Evolutionary conservation across 352 stramenopile genomes (phyloP), one percentile per base, ranked within the genome.

Genomic region (Phytophthora parvispora): DNA sequence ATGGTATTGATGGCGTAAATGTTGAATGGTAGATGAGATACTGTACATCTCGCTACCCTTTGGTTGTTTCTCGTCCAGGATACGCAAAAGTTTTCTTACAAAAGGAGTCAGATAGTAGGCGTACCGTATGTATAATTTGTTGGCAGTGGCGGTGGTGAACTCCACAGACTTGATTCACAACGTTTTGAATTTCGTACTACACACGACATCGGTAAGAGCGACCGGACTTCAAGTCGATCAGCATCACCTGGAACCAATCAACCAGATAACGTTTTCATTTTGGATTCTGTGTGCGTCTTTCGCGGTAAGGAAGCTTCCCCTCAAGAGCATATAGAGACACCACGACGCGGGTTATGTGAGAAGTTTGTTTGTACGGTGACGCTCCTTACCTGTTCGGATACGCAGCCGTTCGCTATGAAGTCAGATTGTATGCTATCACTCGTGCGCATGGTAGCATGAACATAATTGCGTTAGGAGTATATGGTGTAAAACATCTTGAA

Each of bases 321-420:
- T 60, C 66, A 60, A n/a, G 56, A 60, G 60, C 49, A 54, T 48
- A 72, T 75, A 18, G 57, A 69, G n/a, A 72, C 56, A 27, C 50
- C 53, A 42, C 51, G 71, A 8, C 60, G 56, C 32, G 38, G 69
- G 42, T 63, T 75, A 59, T 62, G 60, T 55, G 51, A 75, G 6
- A 76, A 71, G 25, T 47, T 74, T 67, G 10, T 70, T 67, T 76
- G 62, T 76, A 77, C 31, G 72, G 59, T 74, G 60, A 74, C 34
- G 59, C 48, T 70, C 67, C 72, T 57, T 76, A 77, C 68, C 71
- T 77, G 67, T 74, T 80, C 62, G 67, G 62, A 76, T 77, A 80
- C 60, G 60, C 64, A 67, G 64, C 62, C 27, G 60, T 80, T 69
- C 62, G 67, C 28, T 75, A 79, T 66, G 27, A 73, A 64, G 52